These are phyloP conservation scores for Ogataea ramenticola DNA, from an alignment of 805 yeast species.

Conservation along the genomic window DNA sequence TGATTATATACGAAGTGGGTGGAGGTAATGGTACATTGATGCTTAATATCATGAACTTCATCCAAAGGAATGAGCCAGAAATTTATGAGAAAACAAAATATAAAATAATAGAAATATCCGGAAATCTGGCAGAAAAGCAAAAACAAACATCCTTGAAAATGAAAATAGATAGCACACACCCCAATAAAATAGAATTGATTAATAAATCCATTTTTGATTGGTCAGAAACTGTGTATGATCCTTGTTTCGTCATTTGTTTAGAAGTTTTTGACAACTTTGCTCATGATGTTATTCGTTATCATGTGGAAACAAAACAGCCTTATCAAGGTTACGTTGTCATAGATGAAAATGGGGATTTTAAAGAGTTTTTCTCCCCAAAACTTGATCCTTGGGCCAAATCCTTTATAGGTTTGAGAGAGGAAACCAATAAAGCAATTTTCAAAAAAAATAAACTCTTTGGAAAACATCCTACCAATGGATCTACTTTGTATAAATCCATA, in stretches of 20 bases:
- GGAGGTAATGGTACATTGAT: constrained; percentile 87
- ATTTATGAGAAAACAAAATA: constrained; percentile 64
- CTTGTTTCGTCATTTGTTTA: constrained; percentile 70
- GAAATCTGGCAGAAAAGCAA: constrained; percentile 55
- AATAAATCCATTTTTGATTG: constrained; percentile 75
- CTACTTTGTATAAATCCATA: constrained; percentile 31
- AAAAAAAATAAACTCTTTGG: constrained; percentile 16
- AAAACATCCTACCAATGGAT: constrained; percentile 57
- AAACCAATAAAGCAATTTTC: constrained; percentile 31
- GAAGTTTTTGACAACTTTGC: constrained; percentile 83
- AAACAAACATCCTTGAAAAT: constrained; percentile 17
- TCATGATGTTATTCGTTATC: constrained; percentile 76
- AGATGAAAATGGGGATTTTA: constrained; percentile 67
- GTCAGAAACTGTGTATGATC: constrained; percentile 50
- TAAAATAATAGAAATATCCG: constrained; percentile 65
- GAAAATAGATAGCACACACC: constrained; percentile 34
- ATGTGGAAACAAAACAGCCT: constrained; percentile 57
- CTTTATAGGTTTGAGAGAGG: constrained; percentile 49
- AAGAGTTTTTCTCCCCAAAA: constrained; percentile 61
- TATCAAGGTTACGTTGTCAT: constrained; percentile 72
- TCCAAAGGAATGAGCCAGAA: constrained; percentile 58
- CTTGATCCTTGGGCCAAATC: constrained; percentile 49
- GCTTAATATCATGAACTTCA: constrained; percentile 63
- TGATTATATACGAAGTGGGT: constrained; percentile 80
- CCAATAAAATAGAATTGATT: constrained; percentile 51